A percentile compares a stretch with the other conserved stretches of the same genome.
Conservation (phyloP, 192 early-diverging fungal species). For the Entophlyctis helioformis region DNA sequence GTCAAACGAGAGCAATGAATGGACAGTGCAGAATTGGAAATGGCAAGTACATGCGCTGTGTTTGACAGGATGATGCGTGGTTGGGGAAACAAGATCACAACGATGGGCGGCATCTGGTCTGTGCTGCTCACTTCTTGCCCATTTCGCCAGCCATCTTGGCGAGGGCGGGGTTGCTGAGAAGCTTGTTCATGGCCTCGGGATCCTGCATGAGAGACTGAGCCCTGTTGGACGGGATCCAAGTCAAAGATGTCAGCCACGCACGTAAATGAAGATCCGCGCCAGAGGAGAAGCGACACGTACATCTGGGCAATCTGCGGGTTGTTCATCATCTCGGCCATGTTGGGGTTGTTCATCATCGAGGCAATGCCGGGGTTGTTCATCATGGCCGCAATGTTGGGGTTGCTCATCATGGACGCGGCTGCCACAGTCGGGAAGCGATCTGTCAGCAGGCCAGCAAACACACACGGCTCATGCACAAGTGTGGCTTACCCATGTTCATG, state of each 20-base stretch:
- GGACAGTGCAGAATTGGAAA: too few species aligned
- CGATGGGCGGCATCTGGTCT: too few species aligned
- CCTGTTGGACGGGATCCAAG: too few species aligned
- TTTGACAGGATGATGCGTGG: too few species aligned
- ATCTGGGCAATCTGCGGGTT: conserved; percentile 86
- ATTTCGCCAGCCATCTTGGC: conserved; percentile 7
- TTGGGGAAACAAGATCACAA: too few species aligned
- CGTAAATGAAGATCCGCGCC: not conserved
- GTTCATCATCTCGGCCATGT: conserved; percentile 72
- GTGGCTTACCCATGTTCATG: conserved; percentile 71
- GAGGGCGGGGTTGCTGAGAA: conserved; percentile 71
- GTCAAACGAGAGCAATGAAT: too few species aligned
- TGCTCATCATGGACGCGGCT: conserved; percentile 33
- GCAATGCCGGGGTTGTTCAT: conserved; percentile 86
- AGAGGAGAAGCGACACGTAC: conserved; percentile 22
- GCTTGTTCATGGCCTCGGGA: conserved; percentile 40
- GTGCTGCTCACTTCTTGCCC: not conserved
- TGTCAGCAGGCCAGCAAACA: not conserved
- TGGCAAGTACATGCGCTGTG: too few species aligned
- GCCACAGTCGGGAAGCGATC: not conserved
- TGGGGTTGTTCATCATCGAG: conserved; percentile 78
- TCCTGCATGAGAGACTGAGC: conserved; percentile 67
- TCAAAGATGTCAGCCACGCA: conserved; percentile 6
- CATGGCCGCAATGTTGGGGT: conserved; percentile 76
- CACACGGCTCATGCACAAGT: not conserved